These are phyloP conservation scores for Omphalea diandra DNA, from an alignment of 441 rosid genomes.

Conservation along the genomic window DNA sequence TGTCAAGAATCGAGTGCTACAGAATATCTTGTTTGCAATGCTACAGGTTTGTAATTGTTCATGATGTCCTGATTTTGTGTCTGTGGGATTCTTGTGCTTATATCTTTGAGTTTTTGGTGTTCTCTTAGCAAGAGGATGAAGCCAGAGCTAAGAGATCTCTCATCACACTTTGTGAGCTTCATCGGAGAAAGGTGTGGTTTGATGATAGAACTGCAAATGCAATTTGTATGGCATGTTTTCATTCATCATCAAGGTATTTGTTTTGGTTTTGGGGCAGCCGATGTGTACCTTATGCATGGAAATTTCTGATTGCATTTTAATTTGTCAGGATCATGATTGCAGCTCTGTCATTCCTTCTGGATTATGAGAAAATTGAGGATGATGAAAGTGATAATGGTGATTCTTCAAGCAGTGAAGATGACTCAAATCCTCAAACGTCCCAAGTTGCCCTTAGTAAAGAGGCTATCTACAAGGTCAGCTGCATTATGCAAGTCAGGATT, in stretches of 20 bases:
- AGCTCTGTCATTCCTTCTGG: constrained; percentile 77
- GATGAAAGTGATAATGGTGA: constrained; percentile 62
- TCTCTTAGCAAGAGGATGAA: constrained; percentile 73
- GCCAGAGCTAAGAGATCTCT: constrained; percentile 74
- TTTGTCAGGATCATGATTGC: constrained; percentile 77
- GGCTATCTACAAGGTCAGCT: constrained; percentile 76
- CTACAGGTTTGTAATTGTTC: constrained; percentile 51
- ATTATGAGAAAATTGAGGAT: constrained; percentile 79
- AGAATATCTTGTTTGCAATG: constrained; percentile 65
- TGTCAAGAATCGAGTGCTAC: constrained; percentile 67
- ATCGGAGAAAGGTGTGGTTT: constrained; percentile 80
- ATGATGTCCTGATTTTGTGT: background rate
- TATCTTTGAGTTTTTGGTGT: background rate
- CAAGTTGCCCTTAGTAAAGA: constrained; percentile 56
- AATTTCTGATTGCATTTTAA: background rate
- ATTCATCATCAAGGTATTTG: constrained; percentile 67
- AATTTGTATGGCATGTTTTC: constrained; percentile 85
- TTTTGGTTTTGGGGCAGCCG: constrained; percentile 8
- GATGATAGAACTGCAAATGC: constrained; percentile 92
- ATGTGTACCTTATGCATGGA: constrained; percentile 22
- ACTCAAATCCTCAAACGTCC: constrained; percentile 39
- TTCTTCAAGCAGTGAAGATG: constrained; percentile 78
- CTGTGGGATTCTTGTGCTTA: background rate
- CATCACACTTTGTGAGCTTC: constrained; percentile 71
- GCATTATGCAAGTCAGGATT: background rate